Evolutionary conservation across 139 green algal species (phyloP), one percentile per base, ranked within the genome.

Genomic region (Auxenochlorella pyrenoidosa): DNA sequence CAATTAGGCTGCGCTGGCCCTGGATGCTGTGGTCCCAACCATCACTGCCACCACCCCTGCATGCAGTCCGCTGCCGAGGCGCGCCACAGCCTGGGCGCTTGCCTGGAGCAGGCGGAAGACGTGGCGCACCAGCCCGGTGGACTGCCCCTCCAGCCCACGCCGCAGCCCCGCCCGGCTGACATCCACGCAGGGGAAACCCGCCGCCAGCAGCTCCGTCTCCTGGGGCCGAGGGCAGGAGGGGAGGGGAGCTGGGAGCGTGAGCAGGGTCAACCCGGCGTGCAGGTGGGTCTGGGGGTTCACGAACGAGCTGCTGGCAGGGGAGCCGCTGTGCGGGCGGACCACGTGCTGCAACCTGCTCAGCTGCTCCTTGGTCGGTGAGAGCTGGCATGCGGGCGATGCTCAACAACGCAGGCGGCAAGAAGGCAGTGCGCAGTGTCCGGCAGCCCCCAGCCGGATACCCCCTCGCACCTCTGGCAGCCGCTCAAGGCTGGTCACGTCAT

Each of bases 111-210:
- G 90, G 19, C 96, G 84, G 88, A 98, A 98, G 41, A 98, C 93
- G 83, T 98, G 96, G 12, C 89, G 88, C 60, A 97, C 94, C 32
- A 97, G 89, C 24, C 95, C 90, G 19, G 95, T 95, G 86, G 86
- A 90, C 92, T 97, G 71, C 59, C 95, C 95, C 3, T 94, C 75
- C 54, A 97, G 83, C 24, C 96, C 96, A 6, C 77, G 47, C 0
- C 94, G 78, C 30, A 96, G 84, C 0, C 96, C 96, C 26, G 95
- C 93, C 19, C 95, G 87, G 82, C 89, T 94, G 30, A 98, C 94
- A 72, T 98, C 96, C 43, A 97, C 93, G 89, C 96, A 98, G n/a
- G 96, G 96, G 87, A 98, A 98, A 18, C 96, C 96, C 16, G 96
- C 96, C 6, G 89, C 91, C 24, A 98, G 40, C 34, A 98, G 81